Evolutionary conservation across 176 grass and related monocot genomes (phyloP).

Genomic region (Bothriochloa decipiens): DNA sequence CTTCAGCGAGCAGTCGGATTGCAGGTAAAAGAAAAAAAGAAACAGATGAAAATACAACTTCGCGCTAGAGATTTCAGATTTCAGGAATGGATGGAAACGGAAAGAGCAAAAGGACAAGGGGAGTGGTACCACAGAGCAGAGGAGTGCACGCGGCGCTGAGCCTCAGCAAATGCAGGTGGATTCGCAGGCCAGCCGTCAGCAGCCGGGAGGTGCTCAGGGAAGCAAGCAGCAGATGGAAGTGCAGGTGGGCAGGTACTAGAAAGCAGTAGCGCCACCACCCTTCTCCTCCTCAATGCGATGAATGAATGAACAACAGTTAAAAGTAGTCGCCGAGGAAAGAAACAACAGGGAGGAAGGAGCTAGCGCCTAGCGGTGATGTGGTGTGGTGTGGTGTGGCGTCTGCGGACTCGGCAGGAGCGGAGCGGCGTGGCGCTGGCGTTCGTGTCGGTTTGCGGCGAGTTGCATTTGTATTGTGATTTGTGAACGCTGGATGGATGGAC

Average conservation of each 20-base stretch:
- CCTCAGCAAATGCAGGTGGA: slow-evolving; percentile 21
- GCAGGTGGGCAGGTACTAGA: slow-evolving; percentile 22
- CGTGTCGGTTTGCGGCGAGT: slow-evolving; percentile 14
- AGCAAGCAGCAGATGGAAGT: not conserved
- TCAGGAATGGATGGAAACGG: not conserved
- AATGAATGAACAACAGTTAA: slow-evolving; percentile 21
- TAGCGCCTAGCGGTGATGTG: not conserved
- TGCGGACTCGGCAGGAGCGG: not conserved
- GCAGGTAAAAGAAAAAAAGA: not conserved
- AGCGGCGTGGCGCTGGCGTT: not conserved
- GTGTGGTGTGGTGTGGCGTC: not conserved
- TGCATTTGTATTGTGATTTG: not conserved
- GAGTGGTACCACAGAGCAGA: not conserved
- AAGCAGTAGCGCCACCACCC: not conserved
- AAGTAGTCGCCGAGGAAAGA: not conserved
- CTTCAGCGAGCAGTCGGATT: not conserved
- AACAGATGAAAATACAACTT: not conserved
- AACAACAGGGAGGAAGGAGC: not conserved
- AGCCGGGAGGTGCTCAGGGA: not conserved
- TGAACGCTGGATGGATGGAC: slow-evolving; percentile 13
- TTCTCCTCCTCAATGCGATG: not conserved
- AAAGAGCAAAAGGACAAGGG: slow-evolving; percentile 1
- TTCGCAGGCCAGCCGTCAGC: slow-evolving; percentile 9
- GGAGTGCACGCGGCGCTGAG: not conserved
- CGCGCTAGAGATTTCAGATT: not conserved